Base-by-base conservation (phyloP, 2,329 filamentous ascomycete genomes). In the Diaporthe destruens region DNA sequence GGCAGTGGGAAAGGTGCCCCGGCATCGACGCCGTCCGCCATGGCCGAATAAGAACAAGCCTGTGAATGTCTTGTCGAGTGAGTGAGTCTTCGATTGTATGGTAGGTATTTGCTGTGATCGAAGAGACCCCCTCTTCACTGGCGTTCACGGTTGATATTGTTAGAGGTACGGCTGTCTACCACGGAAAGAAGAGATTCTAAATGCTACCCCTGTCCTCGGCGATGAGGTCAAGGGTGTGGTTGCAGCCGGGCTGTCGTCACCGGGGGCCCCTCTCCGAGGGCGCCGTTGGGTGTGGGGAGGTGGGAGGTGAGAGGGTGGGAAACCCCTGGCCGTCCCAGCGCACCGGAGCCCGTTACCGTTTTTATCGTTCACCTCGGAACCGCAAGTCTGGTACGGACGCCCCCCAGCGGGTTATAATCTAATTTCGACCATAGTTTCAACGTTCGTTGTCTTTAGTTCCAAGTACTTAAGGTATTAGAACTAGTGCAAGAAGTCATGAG, bases 1-100 rank as follows among this genome's bases (percentile, higher is more conserved):
- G 95, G 95, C 14, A 93, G 84, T 34, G 82, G 81, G 68, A 82
- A 77, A 53, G 80, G 76, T 53, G 77, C 74, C 71, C 74, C 70
- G 12, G 53, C 23, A 32, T 47, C 29, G 34, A 54, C 44, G 57
- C 66, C 63, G 66, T 71, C 76, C 53, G 75, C 77, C 77, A 77
- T 77, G 72, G 72, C 72, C 71, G n/a, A 16, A 39, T 71, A 42
- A 42, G 14, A 11, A 39, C 14, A 39, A 72, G 72, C 75, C 36
- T 51, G 29, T 57, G 47, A 23, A 23, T 23, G 20, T 12, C 1
- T 11, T 9, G 36, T 12, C 9, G 36, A 25, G 14, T 12, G 2
- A 49, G 32, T 53, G 16, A 51, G 25, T 47, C 44, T 42, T 23
- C 9, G 29, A 18, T n/a, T 4, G 47, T 42, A 42, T 7, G 34